These are phyloP conservation scores for Colletotrichum chlorophyti DNA, from an alignment of 2,329 filamentous ascomycete species.

Conservation along the genomic window DNA sequence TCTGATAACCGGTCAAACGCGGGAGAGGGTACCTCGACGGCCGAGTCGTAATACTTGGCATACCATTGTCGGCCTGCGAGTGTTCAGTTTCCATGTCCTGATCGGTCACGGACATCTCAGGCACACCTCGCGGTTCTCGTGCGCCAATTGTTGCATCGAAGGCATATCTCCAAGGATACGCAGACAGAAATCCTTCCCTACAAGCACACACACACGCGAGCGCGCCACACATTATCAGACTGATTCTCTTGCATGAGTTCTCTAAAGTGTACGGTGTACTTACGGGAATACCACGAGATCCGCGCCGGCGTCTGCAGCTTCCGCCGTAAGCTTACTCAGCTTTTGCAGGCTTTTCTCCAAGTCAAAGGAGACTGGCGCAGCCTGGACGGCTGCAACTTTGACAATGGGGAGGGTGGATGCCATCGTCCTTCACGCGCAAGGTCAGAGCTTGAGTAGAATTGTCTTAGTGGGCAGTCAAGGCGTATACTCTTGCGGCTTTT, in stretches of 20 bases:
- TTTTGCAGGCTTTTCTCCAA: constrained; percentile 44
- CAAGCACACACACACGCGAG: no score
- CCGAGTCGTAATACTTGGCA: constrained; percentile 45
- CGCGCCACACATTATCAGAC: no score
- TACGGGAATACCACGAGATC: constrained; percentile 49
- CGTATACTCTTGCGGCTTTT: constrained; percentile 2
- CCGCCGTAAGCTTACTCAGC: constrained; percentile 38
- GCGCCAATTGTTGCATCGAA: constrained; percentile 50
- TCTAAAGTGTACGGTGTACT: constrained; percentile 31
- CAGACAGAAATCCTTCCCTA: constrained; percentile 47
- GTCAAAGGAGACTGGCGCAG: constrained; percentile 47
- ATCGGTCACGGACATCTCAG: not conserved
- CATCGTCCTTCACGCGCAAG: not conserved
- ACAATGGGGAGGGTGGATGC: constrained; percentile 32
- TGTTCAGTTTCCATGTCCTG: not conserved
- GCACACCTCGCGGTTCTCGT: constrained; percentile 44
- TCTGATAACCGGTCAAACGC: constrained; percentile 41
- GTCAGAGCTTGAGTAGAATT: not conserved
- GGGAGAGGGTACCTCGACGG: constrained; percentile 45
- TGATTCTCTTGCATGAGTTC: no score
- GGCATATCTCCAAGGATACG: constrained; percentile 50
- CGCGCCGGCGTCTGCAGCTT: constrained; percentile 43
- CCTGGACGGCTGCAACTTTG: constrained; percentile 47
- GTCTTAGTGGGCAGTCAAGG: not conserved
- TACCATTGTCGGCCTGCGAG: constrained; percentile 47